Evolutionary conservation across 805 yeast species (phyloP), one percentile per base, ranked within the genome.

Genomic region (Starmerella potacharoeniae): DNA sequence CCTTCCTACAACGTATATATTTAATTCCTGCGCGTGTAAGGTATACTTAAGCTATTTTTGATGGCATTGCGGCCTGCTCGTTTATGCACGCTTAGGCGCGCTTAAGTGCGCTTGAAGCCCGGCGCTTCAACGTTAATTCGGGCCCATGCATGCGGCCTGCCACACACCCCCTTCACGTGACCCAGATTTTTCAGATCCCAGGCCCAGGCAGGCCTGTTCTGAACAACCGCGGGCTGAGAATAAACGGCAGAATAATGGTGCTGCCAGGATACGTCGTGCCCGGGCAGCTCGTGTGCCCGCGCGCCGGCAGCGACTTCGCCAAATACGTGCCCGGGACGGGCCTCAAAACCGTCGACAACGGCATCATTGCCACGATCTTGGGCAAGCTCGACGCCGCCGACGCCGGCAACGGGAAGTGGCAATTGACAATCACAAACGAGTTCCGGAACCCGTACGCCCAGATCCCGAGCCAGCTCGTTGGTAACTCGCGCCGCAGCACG

Each of bases 271-370:
- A 67, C 39, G 86, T 77, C 2, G 73, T 82, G n/a, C 96, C 96
- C 1, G 96, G 96, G 0, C 95, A 88, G 62, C 77, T 83, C 43
- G 73, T 88, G 29, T 76, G 81, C 17, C 90, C 93, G 8, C 53
- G 69, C 4, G 59, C 64, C 1, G 72, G 71, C 14, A 59, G 62
- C 6, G 70, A 69, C n/a, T 64, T 62, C 8, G 66, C 66, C 14
- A 46, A 73, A 55, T 86, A 77, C 62, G 65, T 72, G 5, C 70
- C 87, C 1, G 95, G 95, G 5, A 68, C 72, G 22, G 95, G 95
- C 9, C 75, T 86, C 0, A 75, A 77, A 35, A 59, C 79, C 4
- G 72, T 78, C 28, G 70, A 75, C 4, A 72, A 80, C 16, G 71
- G 70, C 3, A 68, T 73, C 9, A 70, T 75, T 5, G 72, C 95